These are phyloP conservation scores for Aspergillus brunneoviolaceus DNA, from an alignment of 2,329 filamentous ascomycete genomes.

Conservation along the genomic window DNA sequence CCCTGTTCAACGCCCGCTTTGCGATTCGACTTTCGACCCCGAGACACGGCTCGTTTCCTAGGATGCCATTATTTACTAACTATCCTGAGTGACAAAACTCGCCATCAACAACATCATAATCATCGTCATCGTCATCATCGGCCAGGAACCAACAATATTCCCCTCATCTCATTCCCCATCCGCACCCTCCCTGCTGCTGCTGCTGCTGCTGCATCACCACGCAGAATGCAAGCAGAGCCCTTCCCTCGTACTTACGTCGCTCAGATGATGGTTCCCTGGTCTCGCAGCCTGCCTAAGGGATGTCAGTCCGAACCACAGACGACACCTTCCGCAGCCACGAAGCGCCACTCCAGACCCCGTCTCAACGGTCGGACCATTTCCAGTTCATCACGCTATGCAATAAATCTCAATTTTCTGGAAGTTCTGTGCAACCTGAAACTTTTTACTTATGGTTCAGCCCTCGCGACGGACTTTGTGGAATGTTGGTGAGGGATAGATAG, in stretches of 20 bases:
- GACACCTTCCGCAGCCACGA: constrained; percentile 45
- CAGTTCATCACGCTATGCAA: not conserved
- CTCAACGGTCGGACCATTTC: constrained; percentile 25
- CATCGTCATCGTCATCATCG: constrained; percentile 36
- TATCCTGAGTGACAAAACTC: not conserved
- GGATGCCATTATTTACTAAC: constrained; percentile 5
- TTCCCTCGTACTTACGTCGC: constrained; percentile 6
- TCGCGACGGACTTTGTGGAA: not conserved
- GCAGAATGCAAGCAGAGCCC: not conserved
- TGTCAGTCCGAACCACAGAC: constrained; percentile 53
- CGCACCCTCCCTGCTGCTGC: not conserved
- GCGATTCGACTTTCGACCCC: not conserved
- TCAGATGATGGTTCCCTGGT: not conserved
- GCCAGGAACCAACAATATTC: not conserved
- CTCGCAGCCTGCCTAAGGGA: constrained; percentile 1
- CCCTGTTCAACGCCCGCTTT: not conserved
- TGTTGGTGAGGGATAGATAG: not conserved
- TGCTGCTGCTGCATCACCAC: not conserved
- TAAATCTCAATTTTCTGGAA: constrained; percentile 4
- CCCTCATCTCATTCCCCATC: not conserved
- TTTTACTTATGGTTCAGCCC: not conserved
- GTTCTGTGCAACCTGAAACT: not conserved
- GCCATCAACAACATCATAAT: constrained; percentile 35
- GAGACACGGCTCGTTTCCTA: constrained; percentile 14
- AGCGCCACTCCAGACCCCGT: constrained; percentile 44